Conservation (phyloP, 495 filamentous ascomycete genomes). For the Penicillium cataractarum region DNA sequence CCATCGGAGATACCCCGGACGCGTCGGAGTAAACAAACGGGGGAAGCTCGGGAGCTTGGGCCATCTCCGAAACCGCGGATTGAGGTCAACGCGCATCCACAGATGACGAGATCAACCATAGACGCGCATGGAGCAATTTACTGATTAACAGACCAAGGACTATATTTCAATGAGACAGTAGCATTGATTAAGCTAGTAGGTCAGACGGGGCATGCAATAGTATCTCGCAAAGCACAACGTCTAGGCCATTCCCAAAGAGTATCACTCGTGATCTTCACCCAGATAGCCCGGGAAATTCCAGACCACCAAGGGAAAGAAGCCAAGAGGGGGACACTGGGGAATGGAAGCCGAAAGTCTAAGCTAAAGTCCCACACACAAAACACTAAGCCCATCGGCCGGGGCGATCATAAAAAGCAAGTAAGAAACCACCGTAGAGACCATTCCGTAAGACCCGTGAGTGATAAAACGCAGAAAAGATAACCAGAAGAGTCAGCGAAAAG, state of each 20-base stretch:
- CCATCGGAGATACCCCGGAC: conserved; percentile 33
- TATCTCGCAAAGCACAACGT: not conserved
- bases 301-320: no score
- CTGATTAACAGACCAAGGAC: not conserved
- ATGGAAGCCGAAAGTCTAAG: not conserved
- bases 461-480: conserved; percentile 37
- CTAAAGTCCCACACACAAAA: conserved; percentile 1
- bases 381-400: conserved; percentile 29
- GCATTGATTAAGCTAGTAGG: not conserved
- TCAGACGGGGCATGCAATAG: conserved; percentile 3
- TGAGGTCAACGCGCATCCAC: not conserved
- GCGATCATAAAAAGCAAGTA: conserved; percentile 39
- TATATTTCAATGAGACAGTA: conserved; percentile 1
- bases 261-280: not conserved
- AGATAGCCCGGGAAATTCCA: not conserved
- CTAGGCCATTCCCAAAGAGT: not conserved
- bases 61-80: conserved; percentile 11
- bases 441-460: conserved; percentile 44
- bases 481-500: conserved; percentile 40
- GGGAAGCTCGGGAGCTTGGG: conserved; percentile 22
- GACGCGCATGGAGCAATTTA: not conserved
- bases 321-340: not conserved
- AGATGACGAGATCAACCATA: not conserved
- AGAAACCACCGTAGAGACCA: conserved; percentile 49
- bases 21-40: conserved; percentile 37